Conservation (phyloP, 129 eudicot species). For the Calendula officinalis region DNA sequence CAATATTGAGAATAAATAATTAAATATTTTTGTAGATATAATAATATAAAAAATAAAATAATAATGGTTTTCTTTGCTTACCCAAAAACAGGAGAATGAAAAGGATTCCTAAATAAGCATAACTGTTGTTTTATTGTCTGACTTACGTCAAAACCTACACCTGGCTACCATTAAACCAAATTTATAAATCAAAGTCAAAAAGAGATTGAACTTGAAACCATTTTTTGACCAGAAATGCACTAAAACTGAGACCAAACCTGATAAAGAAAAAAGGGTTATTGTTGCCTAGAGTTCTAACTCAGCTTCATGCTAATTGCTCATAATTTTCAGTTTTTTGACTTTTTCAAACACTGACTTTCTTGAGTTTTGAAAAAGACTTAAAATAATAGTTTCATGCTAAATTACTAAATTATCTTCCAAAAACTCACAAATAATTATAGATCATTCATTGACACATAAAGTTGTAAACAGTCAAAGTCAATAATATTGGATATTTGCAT, state of each 20-base stretch:
- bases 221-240: conserved; percentile 17
- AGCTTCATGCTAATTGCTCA: conserved; percentile 19
- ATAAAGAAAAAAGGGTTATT: conserved; percentile 28
- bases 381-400: conserved; percentile 3
- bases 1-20: not conserved
- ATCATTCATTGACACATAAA: not conserved
- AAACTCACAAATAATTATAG: not conserved
- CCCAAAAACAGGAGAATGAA: not conserved
- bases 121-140: conserved; percentile 2
- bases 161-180: too few species aligned
- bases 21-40: too few species aligned
- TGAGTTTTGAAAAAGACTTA: conserved; percentile 17
- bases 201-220: not conserved
- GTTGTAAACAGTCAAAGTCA: not conserved
- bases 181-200: not conserved
- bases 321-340: conserved; percentile 30
- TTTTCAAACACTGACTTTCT: conserved; percentile 33
- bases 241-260: conserved; percentile 28
- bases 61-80: too few species aligned
- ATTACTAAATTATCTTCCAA: not conserved
- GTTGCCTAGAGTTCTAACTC: conserved; percentile 18
- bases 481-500: not conserved
- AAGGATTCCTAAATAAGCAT: conserved; percentile 2
- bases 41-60: too few species aligned
- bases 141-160: not conserved